Base-by-base conservation (phyloP, 2,329 filamentous ascomycete genomes). In the Aspergillus quadricinctus region DNA sequence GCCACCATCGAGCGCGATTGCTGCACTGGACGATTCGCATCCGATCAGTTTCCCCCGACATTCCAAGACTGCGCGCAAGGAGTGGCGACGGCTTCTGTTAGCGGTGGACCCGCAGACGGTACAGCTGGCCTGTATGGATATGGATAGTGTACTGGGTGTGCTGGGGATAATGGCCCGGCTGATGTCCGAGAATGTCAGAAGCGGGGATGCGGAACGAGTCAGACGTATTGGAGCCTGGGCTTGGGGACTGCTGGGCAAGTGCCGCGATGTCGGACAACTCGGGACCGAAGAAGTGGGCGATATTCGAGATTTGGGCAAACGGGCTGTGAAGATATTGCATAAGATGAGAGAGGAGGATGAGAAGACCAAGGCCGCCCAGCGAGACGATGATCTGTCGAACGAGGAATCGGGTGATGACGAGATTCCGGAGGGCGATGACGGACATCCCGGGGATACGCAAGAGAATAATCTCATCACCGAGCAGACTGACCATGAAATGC, bases 211-310 rank as follows among this genome's bases (percentile, higher is more conserved):
- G 23, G 79, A 81, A 29, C 77, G 91, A 29, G 79, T 84, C 27
- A 81, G 83, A 64, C 82, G 86, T 49, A 85, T 89, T 4, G 92
- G 90, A 57, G 81, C 85, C 17, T 97, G 93, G 93, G 78, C 90
- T 3, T 97, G 92, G 92, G 86, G 88, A 0, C 73, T 96, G 56
- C 78, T 97, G 48, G 90, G 89, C 2, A 83, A 86, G 56, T 80
- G 93, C 57, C 87, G 89, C 0, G 88, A 90, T 37, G 77, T 84
- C 9, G 91, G 91, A 1, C 86, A 89, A 70, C 77, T 97, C 70
- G 84, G 85, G 58, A 88, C 90, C 60, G 83, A 85, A 46, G 88
- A 94, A 66, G 83, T 96, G 31, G 87, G 86, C 4, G 84, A 86
- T 66, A 78, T 97, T 28, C 81, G 93, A 51, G 90, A 94, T 56